phyloP scores from a whole-genome alignment of 129 eudicot species.

The Silybum marianum region DNA sequence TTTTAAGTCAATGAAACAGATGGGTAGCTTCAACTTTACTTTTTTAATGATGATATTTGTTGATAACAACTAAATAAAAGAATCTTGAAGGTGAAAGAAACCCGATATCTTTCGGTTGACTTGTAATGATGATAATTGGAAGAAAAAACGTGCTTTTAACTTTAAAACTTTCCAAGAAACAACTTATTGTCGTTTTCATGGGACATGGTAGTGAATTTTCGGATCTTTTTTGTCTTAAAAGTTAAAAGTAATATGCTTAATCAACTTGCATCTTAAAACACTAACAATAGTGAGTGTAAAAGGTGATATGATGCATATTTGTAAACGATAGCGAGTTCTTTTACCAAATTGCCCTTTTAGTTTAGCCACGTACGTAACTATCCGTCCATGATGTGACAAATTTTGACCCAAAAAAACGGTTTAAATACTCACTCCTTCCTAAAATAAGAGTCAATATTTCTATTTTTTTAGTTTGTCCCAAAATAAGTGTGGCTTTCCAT shows the following conservation, averaged over 20 bases:
- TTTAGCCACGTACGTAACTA: conserved; percentile 19
- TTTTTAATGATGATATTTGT: not conserved
- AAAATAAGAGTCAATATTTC: not conserved
- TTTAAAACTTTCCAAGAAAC: conserved; percentile 9
- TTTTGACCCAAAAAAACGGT: not conserved
- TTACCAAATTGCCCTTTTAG: not conserved
- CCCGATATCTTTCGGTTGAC: not conserved
- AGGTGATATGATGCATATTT: conserved; percentile 14
- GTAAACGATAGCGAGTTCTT: conserved; percentile 9
- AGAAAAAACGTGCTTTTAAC: conserved; percentile 4
- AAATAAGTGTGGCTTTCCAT: not conserved
- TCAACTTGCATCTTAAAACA: conserved; percentile 19
- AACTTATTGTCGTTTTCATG: conserved; percentile 9
- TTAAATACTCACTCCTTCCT: not conserved
- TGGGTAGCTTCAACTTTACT: not conserved
- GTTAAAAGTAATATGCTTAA: conserved; percentile 3
- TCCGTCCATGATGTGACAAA: conserved; percentile 17
- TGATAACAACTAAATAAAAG: not conserved
- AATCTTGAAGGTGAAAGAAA: conserved; percentile 5
- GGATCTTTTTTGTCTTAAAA: not conserved
- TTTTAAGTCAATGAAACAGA: not conserved
- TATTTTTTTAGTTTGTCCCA: not conserved
- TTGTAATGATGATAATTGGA: not conserved
- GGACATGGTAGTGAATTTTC: not conserved
- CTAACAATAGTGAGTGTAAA: conserved; percentile 14